Percentiles rank a stretch among this genome's conserved stretches.
These are phyloP conservation scores for Rusavskia elegans DNA, from an alignment of 495 filamentous ascomycete species.

Conservation along the genomic window DNA sequence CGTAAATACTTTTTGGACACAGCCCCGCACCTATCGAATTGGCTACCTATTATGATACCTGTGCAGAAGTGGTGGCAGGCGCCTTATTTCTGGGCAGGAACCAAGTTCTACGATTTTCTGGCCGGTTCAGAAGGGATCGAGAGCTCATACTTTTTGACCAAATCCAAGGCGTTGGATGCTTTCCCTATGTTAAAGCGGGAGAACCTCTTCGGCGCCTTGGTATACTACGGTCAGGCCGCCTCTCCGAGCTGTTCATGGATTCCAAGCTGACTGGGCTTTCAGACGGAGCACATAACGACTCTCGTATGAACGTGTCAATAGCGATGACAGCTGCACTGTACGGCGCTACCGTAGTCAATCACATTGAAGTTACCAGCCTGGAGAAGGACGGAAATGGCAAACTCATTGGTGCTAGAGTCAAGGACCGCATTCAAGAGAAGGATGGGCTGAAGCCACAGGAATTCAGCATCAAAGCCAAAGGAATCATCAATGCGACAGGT, in stretches of 20 bases:
- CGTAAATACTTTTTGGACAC: slow-evolving; percentile 92
- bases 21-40: slow-evolving; percentile 83
- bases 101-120: slow-evolving; percentile 87
- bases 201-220: slow-evolving; percentile 74
- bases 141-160: slow-evolving; percentile 90
- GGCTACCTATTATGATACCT: slow-evolving; percentile 96
- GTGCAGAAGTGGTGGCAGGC: slow-evolving; percentile 94
- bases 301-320: slow-evolving; percentile 92
- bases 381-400: slow-evolving; percentile 66
- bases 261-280: slow-evolving; percentile 7
- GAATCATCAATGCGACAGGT: slow-evolving; percentile 92
- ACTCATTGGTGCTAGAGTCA: slow-evolving; percentile 63
- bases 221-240: slow-evolving; percentile 62
- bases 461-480: slow-evolving; percentile 70
- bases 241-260: background rate
- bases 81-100: slow-evolving; percentile 94
- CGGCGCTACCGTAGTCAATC: slow-evolving; percentile 82
- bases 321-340: slow-evolving; percentile 93
- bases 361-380: slow-evolving; percentile 75
- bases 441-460: slow-evolving; percentile 38
- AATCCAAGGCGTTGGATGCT: slow-evolving; percentile 82
- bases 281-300: slow-evolving; percentile 97
- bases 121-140: slow-evolving; percentile 95
- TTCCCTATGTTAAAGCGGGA: slow-evolving; percentile 95
- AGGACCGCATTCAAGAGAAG: slow-evolving; percentile 51